Evolutionary conservation across 768 basidiomycete genomes (phyloP), one percentile per base, ranked within the genome.

Genomic region (Leccinum imitatum): DNA sequence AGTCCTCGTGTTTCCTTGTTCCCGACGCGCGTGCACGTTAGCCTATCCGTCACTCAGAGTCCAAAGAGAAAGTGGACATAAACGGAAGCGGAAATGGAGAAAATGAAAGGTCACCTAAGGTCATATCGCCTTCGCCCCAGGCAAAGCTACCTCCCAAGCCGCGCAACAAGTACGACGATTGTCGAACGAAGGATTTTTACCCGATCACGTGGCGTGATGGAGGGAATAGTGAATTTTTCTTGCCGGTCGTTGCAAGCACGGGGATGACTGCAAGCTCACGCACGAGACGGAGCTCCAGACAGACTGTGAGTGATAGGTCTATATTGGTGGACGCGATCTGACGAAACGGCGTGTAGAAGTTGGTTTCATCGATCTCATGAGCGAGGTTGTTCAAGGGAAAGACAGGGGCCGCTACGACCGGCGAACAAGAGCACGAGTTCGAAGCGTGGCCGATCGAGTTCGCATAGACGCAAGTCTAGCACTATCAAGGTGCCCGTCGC

Each of bases 131-230:
- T 39, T 53, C 61, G 8, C n/a, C 37, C 2, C 48, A 57, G 3
- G 59, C 59, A 19, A 58, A 59, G 14, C 46, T 74, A 25, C 69
- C 76, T n/a, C 46, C 68, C 31, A 71, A 72, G 30, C 75, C 71
- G n/a, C 57, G 59, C 35, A 41, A 61, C 41, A 64, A 55, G 10
- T 69, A 73, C 35, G 78, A 79, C 37, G 77, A 78, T 35, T 75
- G 69, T 61, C 72, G 67, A 48, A 71, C 77, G 66, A 84, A 73
- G 62, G 79, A 80, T 57, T 87, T 77, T 69, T 86, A 83, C 63
- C 87, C 87, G 19, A 78, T 91, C 50, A 79, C 81, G 3, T 91
- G 89, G 89, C 80, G 89, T 47, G 88, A 33, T 81, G 81, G 80
- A 60, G 82, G 72, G 14, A 59, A 66, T 5, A 58, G 72, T 73